phyloP scores from a whole-genome alignment of 192 early-diverging fungal genomes.

The Dissophora globulifera region DNA sequence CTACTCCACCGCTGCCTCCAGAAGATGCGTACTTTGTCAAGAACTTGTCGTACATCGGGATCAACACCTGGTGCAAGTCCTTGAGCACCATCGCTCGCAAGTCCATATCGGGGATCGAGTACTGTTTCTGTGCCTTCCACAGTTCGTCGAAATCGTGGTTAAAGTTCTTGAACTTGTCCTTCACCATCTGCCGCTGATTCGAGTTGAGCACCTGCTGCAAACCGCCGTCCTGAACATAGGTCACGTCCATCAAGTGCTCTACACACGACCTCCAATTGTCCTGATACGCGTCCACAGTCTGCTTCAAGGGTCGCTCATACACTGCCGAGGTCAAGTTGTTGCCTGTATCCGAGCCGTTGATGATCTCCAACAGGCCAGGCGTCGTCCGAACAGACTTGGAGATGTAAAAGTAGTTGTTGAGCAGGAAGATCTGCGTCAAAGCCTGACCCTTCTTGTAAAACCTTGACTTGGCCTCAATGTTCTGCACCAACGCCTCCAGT shows the following conservation, averaged over 20 bases:
- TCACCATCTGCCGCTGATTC: constrained; percentile 76
- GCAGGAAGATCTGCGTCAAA: constrained; percentile 73
- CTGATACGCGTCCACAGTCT: constrained; percentile 59
- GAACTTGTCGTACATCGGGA: constrained; percentile 85
- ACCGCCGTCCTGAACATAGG: constrained; percentile 71
- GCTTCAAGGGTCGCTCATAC: constrained; percentile 43
- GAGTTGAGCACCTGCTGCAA: constrained; percentile 70
- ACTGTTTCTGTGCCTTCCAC: constrained; percentile 72
- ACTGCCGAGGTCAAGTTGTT: constrained; percentile 17
- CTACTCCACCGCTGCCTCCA: not conserved
- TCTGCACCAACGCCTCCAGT: constrained; percentile 65
- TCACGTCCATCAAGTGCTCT: constrained; percentile 78
- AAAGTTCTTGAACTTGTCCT: constrained; percentile 91
- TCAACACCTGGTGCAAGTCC: constrained; percentile 74
- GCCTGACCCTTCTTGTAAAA: constrained; percentile 75
- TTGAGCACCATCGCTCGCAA: constrained; percentile 74
- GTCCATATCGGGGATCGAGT: constrained; percentile 84
- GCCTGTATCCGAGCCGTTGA: constrained; percentile 31
- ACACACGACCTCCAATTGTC: constrained; percentile 82
- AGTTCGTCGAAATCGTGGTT: constrained; percentile 85
- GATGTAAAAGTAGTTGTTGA: constrained; percentile 88
- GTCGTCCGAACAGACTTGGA: constrained; percentile 68
- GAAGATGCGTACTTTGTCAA: constrained; percentile 69
- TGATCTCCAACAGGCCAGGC: constrained; percentile 30
- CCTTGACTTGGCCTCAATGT: constrained; percentile 74